These are phyloP conservation scores for Blastocystis hominis DNA, from an alignment of 352 stramenopile species.

Conservation along the genomic window DNA sequence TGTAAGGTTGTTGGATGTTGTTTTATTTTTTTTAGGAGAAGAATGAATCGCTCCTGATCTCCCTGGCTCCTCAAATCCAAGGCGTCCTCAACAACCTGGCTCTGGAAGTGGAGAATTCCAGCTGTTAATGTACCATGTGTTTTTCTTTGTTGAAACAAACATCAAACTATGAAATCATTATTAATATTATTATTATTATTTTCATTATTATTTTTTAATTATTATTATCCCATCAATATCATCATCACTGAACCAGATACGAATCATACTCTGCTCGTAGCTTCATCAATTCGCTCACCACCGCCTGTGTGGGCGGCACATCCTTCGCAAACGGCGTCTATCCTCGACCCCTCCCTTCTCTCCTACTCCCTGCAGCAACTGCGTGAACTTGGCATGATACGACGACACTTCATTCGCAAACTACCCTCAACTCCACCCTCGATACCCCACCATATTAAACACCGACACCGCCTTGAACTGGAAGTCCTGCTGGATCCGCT, in stretches of 20 bases:
- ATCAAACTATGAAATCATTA: no score
- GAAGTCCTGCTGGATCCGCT: constrained; percentile 5
- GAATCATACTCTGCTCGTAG: not conserved
- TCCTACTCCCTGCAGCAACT: constrained; percentile 11
- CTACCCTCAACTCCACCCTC: not conserved
- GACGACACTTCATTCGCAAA: constrained; percentile 17
- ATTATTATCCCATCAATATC: no score
- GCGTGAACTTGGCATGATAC: not conserved
- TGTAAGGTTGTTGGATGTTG: not conserved
- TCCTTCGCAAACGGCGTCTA: constrained; percentile 34
- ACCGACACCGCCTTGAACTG: not conserved
- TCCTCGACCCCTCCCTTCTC: not conserved
- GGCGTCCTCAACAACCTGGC: constrained; percentile 29
- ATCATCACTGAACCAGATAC: not conserved
- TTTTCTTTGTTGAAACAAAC: not conserved
- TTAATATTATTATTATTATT: no score
- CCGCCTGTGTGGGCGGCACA: not conserved
- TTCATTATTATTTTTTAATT: no score
- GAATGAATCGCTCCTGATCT: constrained; percentile 17
- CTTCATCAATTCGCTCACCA: not conserved
- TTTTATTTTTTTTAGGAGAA: not conserved
- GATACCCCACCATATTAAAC: not conserved
- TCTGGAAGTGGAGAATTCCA: constrained; percentile 21
- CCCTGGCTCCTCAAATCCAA: constrained; percentile 8
- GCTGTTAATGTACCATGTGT: constrained; percentile 11